Conservation (phyloP, 345 rosid species). For the Citrus australasica region DNA sequence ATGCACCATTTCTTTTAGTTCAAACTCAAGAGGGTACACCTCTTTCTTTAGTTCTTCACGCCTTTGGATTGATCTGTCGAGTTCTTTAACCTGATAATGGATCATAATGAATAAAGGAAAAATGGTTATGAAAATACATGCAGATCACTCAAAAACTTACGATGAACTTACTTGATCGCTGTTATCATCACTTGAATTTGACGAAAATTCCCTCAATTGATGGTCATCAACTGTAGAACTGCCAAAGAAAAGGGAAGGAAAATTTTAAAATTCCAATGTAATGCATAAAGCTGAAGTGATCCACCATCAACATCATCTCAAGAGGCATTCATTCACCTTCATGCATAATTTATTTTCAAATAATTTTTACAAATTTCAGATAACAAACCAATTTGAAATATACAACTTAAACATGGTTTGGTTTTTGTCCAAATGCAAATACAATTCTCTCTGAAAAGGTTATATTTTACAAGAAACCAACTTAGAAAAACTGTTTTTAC, state of each 20-base stretch:
- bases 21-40: constrained; percentile 36
- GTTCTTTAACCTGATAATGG: constrained; percentile 51
- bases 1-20: neutral
- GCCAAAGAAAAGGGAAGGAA: constrained; percentile 19
- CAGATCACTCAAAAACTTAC: neutral
- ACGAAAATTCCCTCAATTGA: constrained; percentile 40
- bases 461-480: neutral
- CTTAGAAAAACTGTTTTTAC: neutral
- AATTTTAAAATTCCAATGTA: neutral
- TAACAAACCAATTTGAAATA: neutral
- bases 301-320: neutral
- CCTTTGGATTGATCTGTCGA: constrained; percentile 46
- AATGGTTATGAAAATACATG: neutral
- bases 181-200: constrained; percentile 48
- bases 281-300: neutral
- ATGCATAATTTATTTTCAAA: neutral
- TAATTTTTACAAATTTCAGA: neutral
- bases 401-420: neutral
- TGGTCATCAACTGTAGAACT: constrained; percentile 42
- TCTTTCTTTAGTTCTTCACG: constrained; percentile 55
- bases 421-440: neutral
- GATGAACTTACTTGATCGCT: constrained; percentile 43
- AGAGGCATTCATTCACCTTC: neutral
- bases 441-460: neutral
- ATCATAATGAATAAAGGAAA: neutral